Evolutionary conservation across 805 yeast genomes (phyloP).

Genomic region (Maudiozyma pseudohumilis): DNA sequence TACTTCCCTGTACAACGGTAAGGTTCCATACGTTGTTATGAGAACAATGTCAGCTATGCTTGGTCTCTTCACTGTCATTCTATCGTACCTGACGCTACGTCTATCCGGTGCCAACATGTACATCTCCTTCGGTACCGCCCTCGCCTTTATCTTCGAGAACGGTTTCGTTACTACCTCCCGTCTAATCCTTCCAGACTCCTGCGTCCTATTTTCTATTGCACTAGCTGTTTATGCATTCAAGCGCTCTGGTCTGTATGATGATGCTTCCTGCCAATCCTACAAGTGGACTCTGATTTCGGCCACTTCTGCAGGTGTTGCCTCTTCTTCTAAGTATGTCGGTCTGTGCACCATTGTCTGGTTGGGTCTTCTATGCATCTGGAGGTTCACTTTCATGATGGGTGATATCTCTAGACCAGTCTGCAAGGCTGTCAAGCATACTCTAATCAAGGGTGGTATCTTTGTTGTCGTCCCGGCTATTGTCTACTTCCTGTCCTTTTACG

Average conservation of each 20-base stretch:
- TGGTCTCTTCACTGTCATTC: constrained; percentile 57
- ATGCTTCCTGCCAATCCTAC: constrained; percentile 50
- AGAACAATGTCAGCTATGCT: constrained; percentile 57
- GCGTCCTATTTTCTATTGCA: constrained; percentile 67
- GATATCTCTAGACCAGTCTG: constrained; percentile 47
- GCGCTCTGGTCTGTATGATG: constrained; percentile 53
- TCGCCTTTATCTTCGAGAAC: constrained; percentile 54
- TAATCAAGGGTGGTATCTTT: constrained; percentile 42
- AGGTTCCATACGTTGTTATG: constrained; percentile 55
- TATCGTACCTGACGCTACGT: constrained; percentile 59
- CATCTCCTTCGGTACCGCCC: constrained; percentile 47
- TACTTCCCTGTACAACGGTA: constrained; percentile 49
- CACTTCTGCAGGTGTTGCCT: constrained; percentile 57
- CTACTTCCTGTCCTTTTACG: constrained; percentile 49
- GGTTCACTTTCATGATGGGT: constrained; percentile 62
- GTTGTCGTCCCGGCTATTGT: constrained; percentile 49
- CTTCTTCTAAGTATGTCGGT: constrained; percentile 77
- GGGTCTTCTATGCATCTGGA: constrained; percentile 49
- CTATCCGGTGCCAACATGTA: constrained; percentile 63
- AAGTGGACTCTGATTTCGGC: constrained; percentile 51
- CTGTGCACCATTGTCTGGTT: constrained; percentile 69
- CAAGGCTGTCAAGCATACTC: constrained; percentile 39
- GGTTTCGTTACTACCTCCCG: constrained; percentile 60
- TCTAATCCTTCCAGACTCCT: constrained; percentile 65
- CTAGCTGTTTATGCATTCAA: constrained; percentile 55